A percentile compares a stretch with the other conserved stretches of the same genome.
Evolutionary conservation across 2,329 filamentous ascomycete species (phyloP).

Genomic region (Thelonectria rubi): DNA sequence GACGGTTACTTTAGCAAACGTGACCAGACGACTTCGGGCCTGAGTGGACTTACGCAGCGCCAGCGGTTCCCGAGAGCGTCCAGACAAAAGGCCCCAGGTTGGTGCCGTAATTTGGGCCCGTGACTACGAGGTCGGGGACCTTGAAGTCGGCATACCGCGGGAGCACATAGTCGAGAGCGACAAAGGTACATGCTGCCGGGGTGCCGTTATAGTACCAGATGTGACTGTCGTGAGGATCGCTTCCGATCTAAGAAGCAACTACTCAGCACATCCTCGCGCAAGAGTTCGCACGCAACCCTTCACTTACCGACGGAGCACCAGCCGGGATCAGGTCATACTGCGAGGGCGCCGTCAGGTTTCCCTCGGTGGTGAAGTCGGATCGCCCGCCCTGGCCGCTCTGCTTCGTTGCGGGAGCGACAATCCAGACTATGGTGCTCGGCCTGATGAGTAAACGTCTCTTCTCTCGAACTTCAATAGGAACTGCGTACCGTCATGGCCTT

Average conservation of each 20-base stretch:
- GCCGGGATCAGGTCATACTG: conserved; percentile 43
- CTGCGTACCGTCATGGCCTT: conserved; percentile 40
- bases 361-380: conserved; percentile 42
- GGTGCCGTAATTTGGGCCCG: conserved; percentile 64
- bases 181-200: conserved; percentile 63
- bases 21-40: neutral
- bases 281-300: neutral
- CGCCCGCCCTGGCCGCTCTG: conserved; percentile 45
- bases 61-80: conserved; percentile 60
- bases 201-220: conserved; percentile 71
- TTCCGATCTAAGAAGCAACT: conserved; percentile 48
- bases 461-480: accelerated
- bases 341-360: conserved; percentile 40
- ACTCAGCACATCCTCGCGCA: neutral
- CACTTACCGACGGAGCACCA: conserved; percentile 41
- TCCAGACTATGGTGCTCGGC: conserved; percentile 38
- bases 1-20: neutral
- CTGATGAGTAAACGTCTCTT: neutral
- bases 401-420: conserved; percentile 44
- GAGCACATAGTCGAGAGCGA: conserved; percentile 65
- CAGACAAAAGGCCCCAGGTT: conserved; percentile 65
- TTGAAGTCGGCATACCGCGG: conserved; percentile 57
- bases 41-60: conserved; percentile 47
- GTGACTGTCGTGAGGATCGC: conserved; percentile 59
- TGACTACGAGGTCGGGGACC: conserved; percentile 62